Evolutionary conservation across 2,329 filamentous ascomycete genomes (phyloP), one percentile per base, ranked within the genome.

Genomic region (Fusarium annulatum): DNA sequence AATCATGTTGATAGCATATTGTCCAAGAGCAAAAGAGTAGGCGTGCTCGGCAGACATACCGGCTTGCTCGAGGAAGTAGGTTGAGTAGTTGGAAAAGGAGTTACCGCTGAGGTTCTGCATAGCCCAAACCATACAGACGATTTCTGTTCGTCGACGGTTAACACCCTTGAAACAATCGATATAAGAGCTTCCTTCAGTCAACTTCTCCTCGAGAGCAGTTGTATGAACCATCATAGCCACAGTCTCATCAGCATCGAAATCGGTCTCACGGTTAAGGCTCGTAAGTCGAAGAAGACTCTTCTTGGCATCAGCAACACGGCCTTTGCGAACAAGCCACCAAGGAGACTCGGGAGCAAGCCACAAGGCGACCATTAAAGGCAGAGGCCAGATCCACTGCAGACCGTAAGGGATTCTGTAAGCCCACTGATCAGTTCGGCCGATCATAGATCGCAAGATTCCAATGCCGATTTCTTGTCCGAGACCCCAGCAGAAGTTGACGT

Each of bases 181-280:
- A 81, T 96, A 97, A 48, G 87, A 91, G 9, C 93, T 90, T 46
- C 94, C 94, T 5, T 84, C 84, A 2, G 93, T 95, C 52, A 94
- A 92, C 82, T 89, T 88, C 79, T 93, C 88, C 80, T 97, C 95
- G 12, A 97, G 85, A 0, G 92, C 92, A 2, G 93, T 95, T 1
- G 94, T 97, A 79, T 97, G 94, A 2, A 94, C 90, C 93, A 97
- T 97, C 94, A 97, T 97, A 77, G 93, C 91, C 51, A 97, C 86
- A 0, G 94, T 96, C 83, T 96, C 94, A 66, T 97, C 93, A 11
- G 93, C 89, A 78, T 97, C 89, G 75, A 96, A 95, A 66, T 92
- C 88, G 0, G 90, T 91, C 67, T 94, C 91, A 53, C 86, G 85
- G 71, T 90, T 85, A 7, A 86, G 75, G 74, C 87, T 91, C 4